phyloP scores from a whole-genome alignment of 305 asterid genomes.

The Fraxinus velutina region DNA sequence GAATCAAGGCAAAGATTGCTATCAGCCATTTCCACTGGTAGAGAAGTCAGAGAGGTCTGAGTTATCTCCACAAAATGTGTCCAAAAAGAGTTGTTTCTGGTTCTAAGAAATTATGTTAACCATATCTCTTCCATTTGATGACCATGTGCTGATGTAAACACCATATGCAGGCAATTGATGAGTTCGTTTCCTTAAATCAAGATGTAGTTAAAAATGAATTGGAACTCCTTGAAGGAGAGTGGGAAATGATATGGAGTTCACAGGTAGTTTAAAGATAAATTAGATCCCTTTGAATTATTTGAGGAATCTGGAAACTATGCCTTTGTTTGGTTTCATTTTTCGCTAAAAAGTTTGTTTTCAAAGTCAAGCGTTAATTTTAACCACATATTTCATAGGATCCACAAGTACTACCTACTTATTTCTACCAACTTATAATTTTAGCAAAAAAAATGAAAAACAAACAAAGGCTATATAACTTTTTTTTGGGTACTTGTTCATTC shows the following conservation, averaged over 20 bases:
- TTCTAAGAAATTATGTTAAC: background rate
- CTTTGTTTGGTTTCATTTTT: background rate
- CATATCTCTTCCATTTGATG: conserved; percentile 9
- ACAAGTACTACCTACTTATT: background rate
- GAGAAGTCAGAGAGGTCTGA: conserved; percentile 56
- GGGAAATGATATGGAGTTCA: conserved; percentile 92
- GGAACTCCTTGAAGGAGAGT: conserved; percentile 76
- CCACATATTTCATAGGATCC: background rate
- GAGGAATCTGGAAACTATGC: background rate
- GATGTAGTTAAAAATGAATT: conserved; percentile 35
- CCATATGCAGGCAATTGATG: conserved; percentile 57
- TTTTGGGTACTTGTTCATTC: background rate
- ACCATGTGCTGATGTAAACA: background rate
- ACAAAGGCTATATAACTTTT: background rate
- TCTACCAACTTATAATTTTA: background rate
- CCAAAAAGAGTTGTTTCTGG: background rate
- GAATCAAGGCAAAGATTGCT: conserved; percentile 72
- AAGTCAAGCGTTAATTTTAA: background rate
- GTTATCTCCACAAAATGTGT: background rate
- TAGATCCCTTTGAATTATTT: background rate
- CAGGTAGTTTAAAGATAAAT: conserved; percentile 47
- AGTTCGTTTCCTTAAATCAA: conserved; percentile 45
- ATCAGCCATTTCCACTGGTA: conserved; percentile 55
- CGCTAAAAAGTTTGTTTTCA: background rate
- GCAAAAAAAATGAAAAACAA: background rate